Conservation (phyloP, 805 yeast genomes). For the Ogataea dorogensis region DNA sequence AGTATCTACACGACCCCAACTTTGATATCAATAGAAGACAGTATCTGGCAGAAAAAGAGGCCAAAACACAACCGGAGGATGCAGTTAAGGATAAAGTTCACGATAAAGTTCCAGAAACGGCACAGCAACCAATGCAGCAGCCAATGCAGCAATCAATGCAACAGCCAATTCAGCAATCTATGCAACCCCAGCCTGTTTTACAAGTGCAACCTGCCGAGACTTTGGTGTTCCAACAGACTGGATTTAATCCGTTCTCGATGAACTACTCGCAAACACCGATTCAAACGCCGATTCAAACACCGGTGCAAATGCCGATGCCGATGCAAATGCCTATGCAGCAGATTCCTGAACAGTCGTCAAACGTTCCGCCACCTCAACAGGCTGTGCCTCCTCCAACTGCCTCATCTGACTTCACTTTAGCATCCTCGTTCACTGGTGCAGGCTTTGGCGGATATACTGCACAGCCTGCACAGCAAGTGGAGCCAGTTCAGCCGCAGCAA, state of each 20-base stretch:
- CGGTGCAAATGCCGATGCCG: constrained; percentile 7
- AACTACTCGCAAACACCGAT: constrained; percentile 4
- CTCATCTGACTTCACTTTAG: constrained; percentile 9
- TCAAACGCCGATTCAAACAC: constrained; percentile 3
- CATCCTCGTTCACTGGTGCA: constrained; percentile 42
- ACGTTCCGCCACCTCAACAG: constrained; percentile 14
- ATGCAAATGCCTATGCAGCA: constrained; percentile 15
- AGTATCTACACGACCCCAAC: constrained; percentile 81
- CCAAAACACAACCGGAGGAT: constrained; percentile 26
- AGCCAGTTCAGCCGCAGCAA: constrained; percentile 21
- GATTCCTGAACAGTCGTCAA: constrained; percentile 6
- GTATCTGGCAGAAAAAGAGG: constrained; percentile 65
- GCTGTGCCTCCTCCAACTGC: constrained; percentile 19
- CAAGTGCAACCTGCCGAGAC: constrained; percentile 17
- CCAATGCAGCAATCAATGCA: too few species aligned
- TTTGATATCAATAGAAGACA: constrained; percentile 79
- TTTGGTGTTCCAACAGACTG: constrained; percentile 27
- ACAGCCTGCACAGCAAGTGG: too few species aligned
- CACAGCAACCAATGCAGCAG: constrained; percentile 4
- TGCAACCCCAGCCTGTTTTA: constrained; percentile 7
- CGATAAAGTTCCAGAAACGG: constrained; percentile 19
- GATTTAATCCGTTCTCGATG: constrained; percentile 30
- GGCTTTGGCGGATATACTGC: constrained; percentile 56
- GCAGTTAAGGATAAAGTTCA: too few species aligned
- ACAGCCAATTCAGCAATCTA: too few species aligned